Percentiles rank a stretch among this genome's conserved stretches.
These are phyloP conservation scores for Ceriops zippeliana DNA, from an alignment of 345 rosid species.

Conservation along the genomic window DNA sequence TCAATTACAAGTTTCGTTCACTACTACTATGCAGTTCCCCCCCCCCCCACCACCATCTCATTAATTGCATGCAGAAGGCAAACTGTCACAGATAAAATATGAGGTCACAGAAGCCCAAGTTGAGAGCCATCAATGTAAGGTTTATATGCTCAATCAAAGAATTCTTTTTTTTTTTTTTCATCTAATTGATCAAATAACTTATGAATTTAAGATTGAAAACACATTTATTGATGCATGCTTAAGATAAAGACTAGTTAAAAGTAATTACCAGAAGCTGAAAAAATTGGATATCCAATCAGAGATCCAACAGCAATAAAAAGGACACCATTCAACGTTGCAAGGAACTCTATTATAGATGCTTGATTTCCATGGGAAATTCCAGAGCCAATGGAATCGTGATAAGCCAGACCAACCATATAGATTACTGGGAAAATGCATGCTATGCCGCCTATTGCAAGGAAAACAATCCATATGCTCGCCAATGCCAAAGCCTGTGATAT, in stretches of 20 bases:
- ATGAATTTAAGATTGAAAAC: neutral
- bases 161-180: too few relatives aligned
- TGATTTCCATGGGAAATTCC: slow-evolving; percentile 43
- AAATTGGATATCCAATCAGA: slow-evolving; percentile 67
- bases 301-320: slow-evolving; percentile 64
- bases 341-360: slow-evolving; percentile 40
- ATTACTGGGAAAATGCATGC: slow-evolving; percentile 53
- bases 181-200: neutral
- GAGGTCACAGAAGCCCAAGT: too few relatives aligned
- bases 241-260: neutral
- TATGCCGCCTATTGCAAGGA: slow-evolving; percentile 64
- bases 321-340: slow-evolving; percentile 49
- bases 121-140: too few relatives aligned
- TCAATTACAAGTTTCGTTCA: too few relatives aligned
- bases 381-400: slow-evolving; percentile 47
- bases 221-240: neutral
- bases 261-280: slow-evolving; percentile 68
- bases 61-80: too few relatives aligned
- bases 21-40: too few relatives aligned
- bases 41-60: too few relatives aligned
- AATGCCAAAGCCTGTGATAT: slow-evolving; percentile 73
- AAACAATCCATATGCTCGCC: slow-evolving; percentile 83
- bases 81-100: too few relatives aligned
- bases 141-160: too few relatives aligned
- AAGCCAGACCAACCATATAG: slow-evolving; percentile 53